A percentile compares a stretch with the other conserved stretches of the same genome.
Conservation (phyloP, 768 basidiomycete species). For the Rubroboletus satanas region DNA sequence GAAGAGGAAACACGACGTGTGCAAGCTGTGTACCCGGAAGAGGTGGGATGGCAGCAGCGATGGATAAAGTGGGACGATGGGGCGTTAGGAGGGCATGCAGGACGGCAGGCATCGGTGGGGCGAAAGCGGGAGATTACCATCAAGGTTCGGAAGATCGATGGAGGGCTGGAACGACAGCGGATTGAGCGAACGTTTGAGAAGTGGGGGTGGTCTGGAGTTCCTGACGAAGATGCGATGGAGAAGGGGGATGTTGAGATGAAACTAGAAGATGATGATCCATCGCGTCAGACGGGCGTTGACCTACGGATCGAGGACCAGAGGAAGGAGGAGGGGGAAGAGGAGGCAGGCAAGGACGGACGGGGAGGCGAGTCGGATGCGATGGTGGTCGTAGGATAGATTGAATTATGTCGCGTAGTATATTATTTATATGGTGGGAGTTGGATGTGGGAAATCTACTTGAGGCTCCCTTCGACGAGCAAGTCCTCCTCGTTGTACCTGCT, state of each 20-base stretch:
- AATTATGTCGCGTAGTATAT: conserved; percentile 2
- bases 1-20: conserved; percentile 39
- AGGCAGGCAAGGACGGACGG: background rate
- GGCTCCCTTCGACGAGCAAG: background rate
- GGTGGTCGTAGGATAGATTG: conserved; percentile 14
- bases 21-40: conserved; percentile 39
- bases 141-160: conserved; percentile 52
- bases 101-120: conserved; percentile 37
- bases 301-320: conserved; percentile 1
- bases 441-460: conserved; percentile 15
- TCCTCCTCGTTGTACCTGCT: background rate
- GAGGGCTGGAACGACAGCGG: conserved; percentile 65
- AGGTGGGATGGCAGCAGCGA: conserved; percentile 41
- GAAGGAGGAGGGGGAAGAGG: conserved; percentile 4
- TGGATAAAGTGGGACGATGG: conserved; percentile 39
- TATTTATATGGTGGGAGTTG: background rate
- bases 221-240: conserved; percentile 2
- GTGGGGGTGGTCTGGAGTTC: conserved; percentile 51
- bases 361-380: conserved; percentile 13
- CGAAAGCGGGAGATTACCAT: conserved; percentile 48
- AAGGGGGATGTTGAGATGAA: conserved; percentile 32
- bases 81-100: conserved; percentile 28
- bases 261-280: conserved; percentile 14
- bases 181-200: conserved; percentile 65
- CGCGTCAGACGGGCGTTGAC: conserved; percentile 5